Percentiles rank a stretch among this genome's conserved stretches.
These are phyloP conservation scores for Aspergillus puulaauensis DNA, from an alignment of 2,329 filamentous ascomycete species.

Conservation along the genomic window DNA sequence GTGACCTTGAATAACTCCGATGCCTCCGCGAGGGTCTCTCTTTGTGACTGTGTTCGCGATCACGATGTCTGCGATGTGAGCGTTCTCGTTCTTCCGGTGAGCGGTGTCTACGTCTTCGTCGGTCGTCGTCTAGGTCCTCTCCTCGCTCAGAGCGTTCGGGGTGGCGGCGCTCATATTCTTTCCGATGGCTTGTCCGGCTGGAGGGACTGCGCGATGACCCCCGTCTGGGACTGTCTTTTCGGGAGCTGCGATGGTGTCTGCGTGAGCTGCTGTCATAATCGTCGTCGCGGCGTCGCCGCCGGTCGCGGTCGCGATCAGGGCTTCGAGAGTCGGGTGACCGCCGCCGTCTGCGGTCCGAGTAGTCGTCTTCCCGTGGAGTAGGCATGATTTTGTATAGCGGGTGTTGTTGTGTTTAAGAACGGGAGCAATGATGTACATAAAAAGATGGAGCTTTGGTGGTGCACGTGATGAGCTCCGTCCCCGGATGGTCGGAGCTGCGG, in stretches of 20 bases:
- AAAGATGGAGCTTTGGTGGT: background rate
- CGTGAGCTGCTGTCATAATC: constrained; percentile 24
- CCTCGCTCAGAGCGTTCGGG: constrained; percentile 26
- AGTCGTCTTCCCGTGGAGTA: constrained; percentile 18
- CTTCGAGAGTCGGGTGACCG: constrained; percentile 19
- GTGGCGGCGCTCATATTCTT: constrained; percentile 22
- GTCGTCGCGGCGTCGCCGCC: constrained; percentile 21
- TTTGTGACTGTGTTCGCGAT: constrained; percentile 20
- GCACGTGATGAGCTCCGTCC: constrained; percentile 3
- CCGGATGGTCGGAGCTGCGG: background rate
- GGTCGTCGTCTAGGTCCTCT: constrained; percentile 25
- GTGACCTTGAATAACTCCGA: constrained; percentile 28
- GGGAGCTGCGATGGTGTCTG: constrained; percentile 29
- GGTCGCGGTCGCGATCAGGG: constrained; percentile 20
- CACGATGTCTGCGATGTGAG: constrained; percentile 27
- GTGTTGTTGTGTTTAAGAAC: background rate
- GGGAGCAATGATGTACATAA: background rate
- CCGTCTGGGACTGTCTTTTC: constrained; percentile 23
- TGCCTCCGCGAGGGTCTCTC: constrained; percentile 23
- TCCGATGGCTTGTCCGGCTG: constrained; percentile 19
- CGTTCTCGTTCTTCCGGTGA: constrained; percentile 27
- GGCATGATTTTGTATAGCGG: constrained; percentile 24
- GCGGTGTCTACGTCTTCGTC: constrained; percentile 26
- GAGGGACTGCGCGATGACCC: constrained; percentile 28
- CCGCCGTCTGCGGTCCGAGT: constrained; percentile 20